phyloP scores from a whole-genome alignment of 768 basidiomycete species.

The Boletus eberwhitei region DNA sequence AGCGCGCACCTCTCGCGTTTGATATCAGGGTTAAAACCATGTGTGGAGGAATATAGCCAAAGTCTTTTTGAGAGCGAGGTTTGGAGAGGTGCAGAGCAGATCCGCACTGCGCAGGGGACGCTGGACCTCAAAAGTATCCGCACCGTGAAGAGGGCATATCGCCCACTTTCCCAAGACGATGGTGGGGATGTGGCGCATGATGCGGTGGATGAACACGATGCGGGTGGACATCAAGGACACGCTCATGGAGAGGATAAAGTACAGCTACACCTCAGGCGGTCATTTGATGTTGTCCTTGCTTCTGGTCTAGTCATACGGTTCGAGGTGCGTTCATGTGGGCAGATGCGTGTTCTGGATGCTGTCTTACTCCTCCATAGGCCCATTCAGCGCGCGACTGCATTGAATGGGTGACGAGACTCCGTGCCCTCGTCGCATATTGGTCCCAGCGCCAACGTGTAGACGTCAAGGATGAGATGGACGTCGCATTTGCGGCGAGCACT shows the following conservation, averaged over 20 bases:
- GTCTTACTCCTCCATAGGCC: slow-evolving; percentile 40
- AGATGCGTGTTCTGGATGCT: background rate
- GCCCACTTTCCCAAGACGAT: slow-evolving; percentile 26
- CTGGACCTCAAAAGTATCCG: slow-evolving; percentile 71
- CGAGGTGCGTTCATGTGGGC: slow-evolving; percentile 55
- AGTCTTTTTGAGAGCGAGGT: slow-evolving; percentile 50
- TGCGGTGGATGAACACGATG: slow-evolving; percentile 54
- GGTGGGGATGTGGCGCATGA: slow-evolving; percentile 28
- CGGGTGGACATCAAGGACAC: slow-evolving; percentile 59
- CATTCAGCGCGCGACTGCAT: slow-evolving; percentile 61
- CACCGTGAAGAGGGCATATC: slow-evolving; percentile 54
- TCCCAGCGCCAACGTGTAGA: slow-evolving; percentile 69
- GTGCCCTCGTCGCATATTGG: slow-evolving; percentile 76
- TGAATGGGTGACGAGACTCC: slow-evolving; percentile 84
- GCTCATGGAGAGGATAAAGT: slow-evolving; percentile 40
- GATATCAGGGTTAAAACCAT: slow-evolving; percentile 27
- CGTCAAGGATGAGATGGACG: slow-evolving; percentile 76
- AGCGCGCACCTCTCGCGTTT: slow-evolving; percentile 39
- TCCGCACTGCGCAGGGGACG: slow-evolving; percentile 62
- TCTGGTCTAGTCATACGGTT: slow-evolving; percentile 70
- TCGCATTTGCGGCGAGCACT: slow-evolving; percentile 50
- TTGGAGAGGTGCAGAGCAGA: slow-evolving; percentile 59
- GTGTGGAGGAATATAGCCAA: slow-evolving; percentile 29
- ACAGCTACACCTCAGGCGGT: slow-evolving; percentile 54
- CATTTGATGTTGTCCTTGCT: slow-evolving; percentile 73